Evolutionary conservation across 495 filamentous ascomycete species (phyloP).

Genomic region (Xylaria flabelliformis): DNA sequence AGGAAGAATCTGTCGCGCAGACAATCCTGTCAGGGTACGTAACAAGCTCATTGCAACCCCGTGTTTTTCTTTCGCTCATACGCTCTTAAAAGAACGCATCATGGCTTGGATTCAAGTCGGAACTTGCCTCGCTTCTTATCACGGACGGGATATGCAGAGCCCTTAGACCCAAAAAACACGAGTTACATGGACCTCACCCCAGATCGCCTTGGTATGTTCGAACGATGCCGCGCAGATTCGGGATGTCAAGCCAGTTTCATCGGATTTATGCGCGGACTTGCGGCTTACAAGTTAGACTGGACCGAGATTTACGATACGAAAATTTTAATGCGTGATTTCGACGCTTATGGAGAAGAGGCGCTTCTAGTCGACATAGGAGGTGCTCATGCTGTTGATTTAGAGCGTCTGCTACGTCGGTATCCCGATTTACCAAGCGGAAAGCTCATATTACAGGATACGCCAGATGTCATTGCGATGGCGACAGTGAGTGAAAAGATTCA

Average conservation of each 20-base stretch:
- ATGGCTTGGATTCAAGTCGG: constrained; percentile 19
- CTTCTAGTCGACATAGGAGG: constrained; percentile 50
- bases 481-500: constrained; percentile 30
- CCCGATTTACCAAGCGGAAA: constrained; percentile 35
- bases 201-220: constrained; percentile 24
- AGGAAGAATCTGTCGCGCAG: constrained; percentile 10
- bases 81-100: constrained; percentile 6
- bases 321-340: constrained; percentile 17
- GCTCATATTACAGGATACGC: constrained; percentile 46
- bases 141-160: constrained; percentile 22
- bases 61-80: background rate
- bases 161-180: constrained; percentile 19
- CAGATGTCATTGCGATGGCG: constrained; percentile 37
- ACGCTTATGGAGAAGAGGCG: constrained; percentile 4
- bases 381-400: constrained; percentile 44
- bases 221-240: constrained; percentile 14
- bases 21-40: constrained; percentile 18
- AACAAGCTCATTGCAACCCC: background rate
- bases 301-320: constrained; percentile 28
- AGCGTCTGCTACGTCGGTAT: constrained; percentile 35
- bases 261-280: constrained; percentile 23
- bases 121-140: constrained; percentile 26
- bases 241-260: constrained; percentile 21
- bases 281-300: constrained; percentile 25
- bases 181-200: constrained; percentile 20